These are phyloP conservation scores for Lunularia cruciata DNA, from an alignment of 225 moss, liverwort and hornwort genomes.

Conservation along the genomic window DNA sequence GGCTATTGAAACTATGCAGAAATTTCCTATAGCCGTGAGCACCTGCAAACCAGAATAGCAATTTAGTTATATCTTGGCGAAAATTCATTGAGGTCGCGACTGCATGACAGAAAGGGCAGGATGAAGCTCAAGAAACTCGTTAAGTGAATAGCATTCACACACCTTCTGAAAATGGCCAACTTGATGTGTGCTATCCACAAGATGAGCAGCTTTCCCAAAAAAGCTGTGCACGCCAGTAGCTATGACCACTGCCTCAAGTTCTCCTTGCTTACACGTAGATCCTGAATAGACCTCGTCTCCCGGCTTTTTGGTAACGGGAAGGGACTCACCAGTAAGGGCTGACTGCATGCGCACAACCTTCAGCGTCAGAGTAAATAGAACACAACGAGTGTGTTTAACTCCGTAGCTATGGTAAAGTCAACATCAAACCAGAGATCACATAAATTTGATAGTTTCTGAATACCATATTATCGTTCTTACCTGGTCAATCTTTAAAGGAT, in stretches of 20 bases:
- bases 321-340: slow-evolving; percentile 34
- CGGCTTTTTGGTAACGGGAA: slow-evolving; percentile 35
- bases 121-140: neutral
- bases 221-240: slow-evolving; percentile 75
- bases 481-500: slow-evolving; percentile 39
- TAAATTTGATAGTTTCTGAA: no score
- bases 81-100: no score
- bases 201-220: slow-evolving; percentile 83
- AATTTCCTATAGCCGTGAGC: slow-evolving; percentile 58
- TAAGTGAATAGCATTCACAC: slow-evolving; percentile 20
- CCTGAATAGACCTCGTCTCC: slow-evolving; percentile 37
- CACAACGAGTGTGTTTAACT: no score
- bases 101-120: no score
- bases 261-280: slow-evolving; percentile 39
- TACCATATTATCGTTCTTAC: no score
- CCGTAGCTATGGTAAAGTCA: no score
- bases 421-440: neutral
- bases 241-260: slow-evolving; percentile 32
- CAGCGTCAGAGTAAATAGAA: no score
- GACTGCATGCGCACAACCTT: slow-evolving; percentile 18
- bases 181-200: slow-evolving; percentile 78
- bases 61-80: no score
- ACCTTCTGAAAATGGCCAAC: slow-evolving; percentile 81
- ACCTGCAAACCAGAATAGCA: slow-evolving; percentile 10
- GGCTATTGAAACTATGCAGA: slow-evolving; percentile 63